Percentiles rank a stretch among this genome's conserved stretches.
Conservation (phyloP, 345 rosid species). For the Melaleuca alternifolia region DNA sequence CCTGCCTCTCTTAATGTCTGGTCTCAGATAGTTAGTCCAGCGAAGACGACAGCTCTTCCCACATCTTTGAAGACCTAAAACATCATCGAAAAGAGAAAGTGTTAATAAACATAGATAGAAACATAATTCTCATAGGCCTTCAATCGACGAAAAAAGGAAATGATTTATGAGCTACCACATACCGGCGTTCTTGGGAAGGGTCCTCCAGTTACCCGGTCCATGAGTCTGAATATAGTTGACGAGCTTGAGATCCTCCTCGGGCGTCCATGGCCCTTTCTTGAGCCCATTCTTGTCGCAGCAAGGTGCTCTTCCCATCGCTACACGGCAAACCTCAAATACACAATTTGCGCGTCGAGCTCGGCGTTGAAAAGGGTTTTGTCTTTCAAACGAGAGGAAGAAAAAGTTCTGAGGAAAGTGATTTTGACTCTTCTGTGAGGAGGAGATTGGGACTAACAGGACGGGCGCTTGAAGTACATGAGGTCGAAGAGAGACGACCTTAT, state of each 20-base stretch:
- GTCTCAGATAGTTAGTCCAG: conserved; percentile 92
- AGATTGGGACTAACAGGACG: background rate
- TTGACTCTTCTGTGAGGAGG: background rate
- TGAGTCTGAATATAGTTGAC: conserved; percentile 44
- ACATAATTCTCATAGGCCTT: background rate
- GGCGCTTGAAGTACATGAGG: background rate
- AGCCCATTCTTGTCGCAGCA: conserved; percentile 75
- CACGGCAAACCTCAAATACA: background rate
- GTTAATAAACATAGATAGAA: background rate
- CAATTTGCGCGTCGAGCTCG: background rate
- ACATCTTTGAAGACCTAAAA: conserved; percentile 77
- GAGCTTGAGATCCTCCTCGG: conserved; percentile 68
- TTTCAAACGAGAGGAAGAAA: background rate
- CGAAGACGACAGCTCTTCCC: conserved; percentile 98
- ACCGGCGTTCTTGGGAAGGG: conserved; percentile 78
- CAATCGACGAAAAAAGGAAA: background rate
- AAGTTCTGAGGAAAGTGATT: background rate
- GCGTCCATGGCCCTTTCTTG: conserved; percentile 85
- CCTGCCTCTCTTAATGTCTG: conserved; percentile 91
- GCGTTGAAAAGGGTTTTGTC: background rate
- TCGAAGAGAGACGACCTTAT: background rate
- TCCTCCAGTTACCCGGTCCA: conserved; percentile 69
- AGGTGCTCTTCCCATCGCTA: conserved; percentile 66
- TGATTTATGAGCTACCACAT: background rate
- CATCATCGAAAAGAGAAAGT: background rate